A percentile compares a stretch with the other conserved stretches of the same genome.
These are phyloP conservation scores for Verticillium albo-atrum DNA, from an alignment of 2,329 filamentous ascomycete species.

Conservation along the genomic window DNA sequence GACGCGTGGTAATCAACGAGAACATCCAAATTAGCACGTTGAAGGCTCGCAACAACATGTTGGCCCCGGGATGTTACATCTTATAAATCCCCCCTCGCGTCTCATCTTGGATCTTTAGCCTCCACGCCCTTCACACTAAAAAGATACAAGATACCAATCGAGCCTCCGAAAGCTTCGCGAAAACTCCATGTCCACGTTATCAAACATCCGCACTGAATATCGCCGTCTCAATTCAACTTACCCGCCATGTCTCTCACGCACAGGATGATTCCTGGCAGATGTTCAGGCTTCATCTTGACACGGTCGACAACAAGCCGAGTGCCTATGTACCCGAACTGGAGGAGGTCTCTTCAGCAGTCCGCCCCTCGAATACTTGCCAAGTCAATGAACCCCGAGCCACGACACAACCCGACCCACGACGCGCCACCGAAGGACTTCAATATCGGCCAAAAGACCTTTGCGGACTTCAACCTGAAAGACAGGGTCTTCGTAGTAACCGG, in stretches of 20 bases:
- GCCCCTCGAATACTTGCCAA: slow-evolving; percentile 4
- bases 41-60: too few relatives aligned
- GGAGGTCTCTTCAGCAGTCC: background rate
- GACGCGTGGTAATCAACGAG: too few relatives aligned
- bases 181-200: background rate
- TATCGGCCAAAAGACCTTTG: slow-evolving; percentile 36
- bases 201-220: background rate
- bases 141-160: too few relatives aligned
- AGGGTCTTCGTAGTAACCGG: slow-evolving; percentile 69
- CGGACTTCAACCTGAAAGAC: slow-evolving; percentile 66
- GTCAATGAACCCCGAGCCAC: slow-evolving; percentile 17
- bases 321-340: background rate
- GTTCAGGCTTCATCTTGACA: background rate
- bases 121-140: too few relatives aligned
- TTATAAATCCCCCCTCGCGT: too few relatives aligned
- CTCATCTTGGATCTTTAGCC: too few relatives aligned
- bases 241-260: background rate
- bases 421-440: slow-evolving; percentile 14
- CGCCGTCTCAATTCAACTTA: background rate
- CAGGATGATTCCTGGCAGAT: background rate
- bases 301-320: background rate
- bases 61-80: too few relatives aligned
- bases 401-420: slow-evolving; percentile 18
- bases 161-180: too few relatives aligned
- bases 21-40: too few relatives aligned